A percentile compares a stretch with the other conserved stretches of the same genome.
Conservation (phyloP, 768 basidiomycete species). For the Tricholoma bakamatsutake region DNA sequence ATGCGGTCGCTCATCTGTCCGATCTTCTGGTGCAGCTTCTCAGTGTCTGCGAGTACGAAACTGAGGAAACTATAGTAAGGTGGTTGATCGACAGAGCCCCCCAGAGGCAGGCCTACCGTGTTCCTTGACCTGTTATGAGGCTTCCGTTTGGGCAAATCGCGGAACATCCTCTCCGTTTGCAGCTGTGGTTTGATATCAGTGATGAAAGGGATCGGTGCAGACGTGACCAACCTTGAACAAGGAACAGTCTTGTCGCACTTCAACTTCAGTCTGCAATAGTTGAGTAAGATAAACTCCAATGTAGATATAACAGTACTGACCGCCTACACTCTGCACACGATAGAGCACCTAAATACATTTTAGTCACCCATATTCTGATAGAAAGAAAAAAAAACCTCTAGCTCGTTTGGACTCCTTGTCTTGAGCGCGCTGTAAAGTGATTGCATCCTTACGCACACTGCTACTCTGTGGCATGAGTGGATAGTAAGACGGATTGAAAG, state of each 20-base stretch:
- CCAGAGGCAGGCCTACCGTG: slow-evolving; percentile 41
- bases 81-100: not conserved
- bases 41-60: slow-evolving; percentile 69
- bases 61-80: slow-evolving; percentile 23
- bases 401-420: slow-evolving; percentile 66
- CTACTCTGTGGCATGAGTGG: slow-evolving; percentile 40
- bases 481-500: not conserved
- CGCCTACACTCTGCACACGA: slow-evolving; percentile 63
- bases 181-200: slow-evolving; percentile 24
- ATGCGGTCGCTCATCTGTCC: slow-evolving; percentile 65
- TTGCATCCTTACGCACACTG: slow-evolving; percentile 37
- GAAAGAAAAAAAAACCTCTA: slow-evolving; percentile 31
- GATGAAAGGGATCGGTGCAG: not conserved
- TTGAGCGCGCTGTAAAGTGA: slow-evolving; percentile 39
- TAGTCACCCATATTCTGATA: not conserved
- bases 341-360: slow-evolving; percentile 32
- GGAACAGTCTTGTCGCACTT: slow-evolving; percentile 72
- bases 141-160: slow-evolving; percentile 78
- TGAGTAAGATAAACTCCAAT: not conserved
- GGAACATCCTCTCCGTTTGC: slow-evolving; percentile 69
- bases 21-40: slow-evolving; percentile 64
- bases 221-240: slow-evolving; percentile 38
- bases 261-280: slow-evolving; percentile 46
- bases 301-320: slow-evolving; percentile 25
- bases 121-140: slow-evolving; percentile 72